These are phyloP conservation scores for Mortierella sp. DNA, from an alignment of 371 early-diverging fungal species.

Conservation along the genomic window DNA sequence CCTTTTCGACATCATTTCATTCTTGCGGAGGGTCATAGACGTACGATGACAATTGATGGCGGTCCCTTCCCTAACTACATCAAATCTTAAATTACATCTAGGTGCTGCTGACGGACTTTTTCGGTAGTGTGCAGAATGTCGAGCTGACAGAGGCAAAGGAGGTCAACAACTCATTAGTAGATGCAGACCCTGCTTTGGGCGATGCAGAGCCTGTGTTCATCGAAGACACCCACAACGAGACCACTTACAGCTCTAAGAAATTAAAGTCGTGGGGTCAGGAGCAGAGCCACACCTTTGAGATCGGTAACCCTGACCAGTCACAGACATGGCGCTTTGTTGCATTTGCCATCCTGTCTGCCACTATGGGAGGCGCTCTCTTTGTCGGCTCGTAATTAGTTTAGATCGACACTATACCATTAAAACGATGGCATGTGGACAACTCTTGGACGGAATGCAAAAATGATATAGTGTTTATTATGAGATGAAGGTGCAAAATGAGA, in stretches of 20 bases:
- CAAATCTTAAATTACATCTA: constrained; percentile 14
- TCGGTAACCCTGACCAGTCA: constrained; percentile 42
- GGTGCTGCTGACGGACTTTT: constrained; percentile 93
- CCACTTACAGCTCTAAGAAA: neutral
- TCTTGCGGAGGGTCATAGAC: neutral
- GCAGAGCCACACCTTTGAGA: constrained; percentile 48
- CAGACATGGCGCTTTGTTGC: constrained; percentile 43
- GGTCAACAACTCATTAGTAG: constrained; percentile 12
- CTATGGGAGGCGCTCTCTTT: constrained; percentile 33
- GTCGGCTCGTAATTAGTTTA: constrained; percentile 32
- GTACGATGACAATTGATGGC: neutral
- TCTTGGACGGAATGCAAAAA: constrained; percentile 14
- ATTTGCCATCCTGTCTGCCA: constrained; percentile 30
- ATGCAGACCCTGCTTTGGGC: neutral
- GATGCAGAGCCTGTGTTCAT: constrained; percentile 11
- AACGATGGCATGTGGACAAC: neutral
- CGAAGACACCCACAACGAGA: constrained; percentile 11
- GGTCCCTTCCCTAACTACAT: neutral
- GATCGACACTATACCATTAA: neutral
- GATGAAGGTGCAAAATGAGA: constrained; percentile 41
- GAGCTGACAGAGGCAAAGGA: constrained; percentile 75
- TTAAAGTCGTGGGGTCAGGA: neutral
- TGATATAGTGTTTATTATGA: constrained; percentile 19
- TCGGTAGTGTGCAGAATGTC: constrained; percentile 93
- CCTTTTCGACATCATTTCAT: neutral